These are phyloP conservation scores for Thielaviopsis cerberus DNA, from an alignment of 2,329 filamentous ascomycete species.

Conservation along the genomic window DNA sequence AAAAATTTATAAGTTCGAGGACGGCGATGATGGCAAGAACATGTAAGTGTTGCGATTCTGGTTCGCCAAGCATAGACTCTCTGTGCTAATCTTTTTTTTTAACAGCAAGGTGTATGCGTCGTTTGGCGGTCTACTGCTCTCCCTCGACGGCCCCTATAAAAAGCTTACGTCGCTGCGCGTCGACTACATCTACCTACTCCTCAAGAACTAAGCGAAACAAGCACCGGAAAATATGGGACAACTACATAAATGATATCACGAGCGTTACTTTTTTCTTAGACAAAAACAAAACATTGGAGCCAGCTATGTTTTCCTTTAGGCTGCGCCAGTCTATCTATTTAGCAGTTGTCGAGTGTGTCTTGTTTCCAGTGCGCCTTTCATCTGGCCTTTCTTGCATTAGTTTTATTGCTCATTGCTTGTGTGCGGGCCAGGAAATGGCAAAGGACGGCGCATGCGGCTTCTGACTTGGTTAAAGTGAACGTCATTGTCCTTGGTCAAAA, in stretches of 20 bases:
- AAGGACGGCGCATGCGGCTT: conserved; percentile 52
- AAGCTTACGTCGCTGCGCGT: conserved; percentile 83
- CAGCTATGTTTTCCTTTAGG: not conserved
- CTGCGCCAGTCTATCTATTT: not conserved
- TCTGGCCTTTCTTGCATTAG: not conserved
- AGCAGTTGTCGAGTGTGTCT: not conserved
- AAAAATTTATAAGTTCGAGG: conserved; percentile 78
- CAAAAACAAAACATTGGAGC: not conserved
- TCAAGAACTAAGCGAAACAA: conserved; percentile 48
- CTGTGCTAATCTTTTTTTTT: conserved; percentile 4
- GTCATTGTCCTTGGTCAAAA: conserved; percentile 65
- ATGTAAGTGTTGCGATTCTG: conserved; percentile 44
- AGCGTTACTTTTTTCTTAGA: conserved; percentile 10
- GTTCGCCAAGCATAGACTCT: not conserved
- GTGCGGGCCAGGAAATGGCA: conserved; percentile 62
- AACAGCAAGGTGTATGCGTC: conserved; percentile 78
- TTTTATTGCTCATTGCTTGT: conserved; percentile 4
- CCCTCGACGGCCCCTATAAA: conserved; percentile 83
- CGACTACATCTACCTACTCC: conserved; percentile 79
- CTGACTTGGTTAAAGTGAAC: conserved; percentile 58
- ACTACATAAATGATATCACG: conserved; percentile 6
- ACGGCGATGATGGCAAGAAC: conserved; percentile 57
- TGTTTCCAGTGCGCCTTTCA: not conserved
- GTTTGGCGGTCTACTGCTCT: conserved; percentile 80
- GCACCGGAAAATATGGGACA: not conserved